phyloP scores from a whole-genome alignment of 2,329 filamentous ascomycete genomes.

The Aspergillus udagawae region DNA sequence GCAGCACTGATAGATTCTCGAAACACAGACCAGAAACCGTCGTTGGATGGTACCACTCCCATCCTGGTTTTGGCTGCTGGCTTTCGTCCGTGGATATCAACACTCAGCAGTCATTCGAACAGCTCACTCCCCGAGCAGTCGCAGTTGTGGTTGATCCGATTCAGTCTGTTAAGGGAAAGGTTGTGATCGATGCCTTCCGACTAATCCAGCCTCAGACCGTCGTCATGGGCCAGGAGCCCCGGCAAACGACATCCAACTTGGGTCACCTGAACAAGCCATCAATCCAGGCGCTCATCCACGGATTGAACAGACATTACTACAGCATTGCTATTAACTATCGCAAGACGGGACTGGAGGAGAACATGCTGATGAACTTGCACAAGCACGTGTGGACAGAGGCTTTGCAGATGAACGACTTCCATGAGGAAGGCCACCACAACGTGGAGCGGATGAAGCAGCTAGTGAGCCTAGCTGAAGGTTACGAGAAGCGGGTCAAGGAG shows the following conservation, averaged over 20 bases:
- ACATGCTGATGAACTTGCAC: constrained; percentile 99
- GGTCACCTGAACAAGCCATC: constrained; percentile 98
- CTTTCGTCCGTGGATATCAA: constrained; percentile 99
- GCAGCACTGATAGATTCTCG: constrained; percentile 6
- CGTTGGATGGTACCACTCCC: constrained; percentile 99
- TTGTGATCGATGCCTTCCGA: constrained; percentile 98
- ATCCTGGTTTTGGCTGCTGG: constrained; percentile 99
- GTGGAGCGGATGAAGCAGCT: constrained; percentile 84
- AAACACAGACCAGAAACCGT: constrained; percentile 79
- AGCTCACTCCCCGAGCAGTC: constrained; percentile 92
- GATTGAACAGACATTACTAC: constrained; percentile 98
- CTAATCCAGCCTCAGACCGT: constrained; percentile 96
- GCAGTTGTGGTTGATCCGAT: constrained; percentile 98
- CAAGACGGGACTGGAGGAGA: constrained; percentile 96
- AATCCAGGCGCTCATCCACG: constrained; percentile 98
- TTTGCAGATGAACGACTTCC: constrained; percentile 94
- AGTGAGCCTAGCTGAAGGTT: constrained; percentile 86
- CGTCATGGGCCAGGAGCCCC: constrained; percentile 96
- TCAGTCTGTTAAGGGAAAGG: constrained; percentile 98
- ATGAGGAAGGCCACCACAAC: constrained; percentile 75
- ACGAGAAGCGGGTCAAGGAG: constrained; percentile 98
- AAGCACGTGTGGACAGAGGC: constrained; percentile 99
- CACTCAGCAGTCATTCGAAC: constrained; percentile 99
- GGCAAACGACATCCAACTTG: constrained; percentile 95
- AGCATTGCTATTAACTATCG: constrained; percentile 97